phyloP scores from a whole-genome alignment of 257 asterid genomes.

The Scutellaria baicalensis region DNA sequence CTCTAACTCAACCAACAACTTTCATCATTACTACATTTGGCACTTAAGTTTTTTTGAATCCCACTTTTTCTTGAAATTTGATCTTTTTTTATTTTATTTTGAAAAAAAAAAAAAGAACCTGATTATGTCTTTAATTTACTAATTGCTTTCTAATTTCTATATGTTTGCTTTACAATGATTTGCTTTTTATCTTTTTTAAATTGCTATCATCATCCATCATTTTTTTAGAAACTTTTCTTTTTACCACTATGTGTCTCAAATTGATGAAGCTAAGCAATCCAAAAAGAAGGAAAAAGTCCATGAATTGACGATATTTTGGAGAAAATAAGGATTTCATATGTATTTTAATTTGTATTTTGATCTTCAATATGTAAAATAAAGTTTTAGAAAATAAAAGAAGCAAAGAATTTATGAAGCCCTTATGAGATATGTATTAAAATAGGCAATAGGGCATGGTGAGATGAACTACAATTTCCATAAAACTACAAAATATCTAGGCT shows the following conservation, averaged over 20 bases:
- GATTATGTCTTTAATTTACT: neutral
- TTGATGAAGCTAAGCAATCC: too few species aligned
- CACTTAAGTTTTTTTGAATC: conserved; percentile 2
- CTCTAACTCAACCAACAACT: conserved; percentile 1
- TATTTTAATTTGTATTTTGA: too few species aligned
- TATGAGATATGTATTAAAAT: neutral
- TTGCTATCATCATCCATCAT: neutral
- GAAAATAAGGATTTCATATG: too few species aligned
- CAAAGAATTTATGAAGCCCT: neutral
- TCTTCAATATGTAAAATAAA: neutral
- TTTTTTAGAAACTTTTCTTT: too few species aligned
- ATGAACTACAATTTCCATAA: conserved; percentile 6
- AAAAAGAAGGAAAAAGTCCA: too few species aligned
- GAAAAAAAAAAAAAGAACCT: neutral
- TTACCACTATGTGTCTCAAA: too few species aligned
- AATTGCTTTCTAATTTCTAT: neutral
- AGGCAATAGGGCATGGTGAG: neutral
- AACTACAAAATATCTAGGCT: conserved; percentile 19
- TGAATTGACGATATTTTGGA: too few species aligned
- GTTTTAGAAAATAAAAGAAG: neutral
- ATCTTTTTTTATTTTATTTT: neutral
- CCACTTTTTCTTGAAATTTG: neutral
- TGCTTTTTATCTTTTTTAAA: neutral
- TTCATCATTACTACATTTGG: conserved; percentile 14
- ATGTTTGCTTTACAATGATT: neutral